These are phyloP conservation scores for Choiromyces venosus DNA, from an alignment of 495 filamentous ascomycete species.

Conservation along the genomic window DNA sequence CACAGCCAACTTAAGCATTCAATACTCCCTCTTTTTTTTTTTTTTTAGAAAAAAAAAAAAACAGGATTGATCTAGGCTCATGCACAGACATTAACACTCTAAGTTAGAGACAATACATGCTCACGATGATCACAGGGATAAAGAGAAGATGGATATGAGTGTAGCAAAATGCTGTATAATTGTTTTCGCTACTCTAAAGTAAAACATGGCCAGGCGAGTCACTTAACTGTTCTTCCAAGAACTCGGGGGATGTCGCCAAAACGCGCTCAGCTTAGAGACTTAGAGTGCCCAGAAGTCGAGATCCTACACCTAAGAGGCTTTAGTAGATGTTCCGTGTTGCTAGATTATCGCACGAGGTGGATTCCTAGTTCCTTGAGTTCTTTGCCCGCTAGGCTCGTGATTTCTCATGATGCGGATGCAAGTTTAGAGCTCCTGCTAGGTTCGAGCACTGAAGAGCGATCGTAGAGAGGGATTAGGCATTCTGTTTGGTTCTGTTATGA, in stretches of 20 bases:
- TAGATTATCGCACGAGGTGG: background rate
- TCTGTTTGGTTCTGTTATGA: background rate
- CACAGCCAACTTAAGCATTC: too few species aligned
- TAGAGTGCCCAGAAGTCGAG: background rate
- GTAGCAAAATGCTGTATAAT: too few species aligned
- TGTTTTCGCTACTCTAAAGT: background rate
- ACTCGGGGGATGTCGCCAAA: background rate
- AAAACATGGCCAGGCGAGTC: background rate
- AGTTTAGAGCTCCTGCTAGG: background rate
- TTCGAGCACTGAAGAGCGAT: too few species aligned
- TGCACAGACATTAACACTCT: too few species aligned
- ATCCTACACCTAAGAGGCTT: background rate
- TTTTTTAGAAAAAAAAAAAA: too few species aligned
- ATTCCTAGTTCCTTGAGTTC: background rate
- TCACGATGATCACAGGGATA: background rate
- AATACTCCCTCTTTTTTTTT: too few species aligned
- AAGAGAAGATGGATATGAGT: background rate
- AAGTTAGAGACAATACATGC: too few species aligned
- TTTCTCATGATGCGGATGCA: background rate
- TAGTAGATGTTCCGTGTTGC: background rate
- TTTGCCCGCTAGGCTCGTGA: background rate
- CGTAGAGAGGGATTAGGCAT: background rate
- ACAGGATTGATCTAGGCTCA: too few species aligned
- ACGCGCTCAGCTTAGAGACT: background rate
- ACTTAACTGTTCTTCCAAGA: background rate